A percentile compares a stretch with the other conserved stretches of the same genome.
Evolutionary conservation across 768 basidiomycete genomes (phyloP).

Genomic region (Tephrocybe sp.): DNA sequence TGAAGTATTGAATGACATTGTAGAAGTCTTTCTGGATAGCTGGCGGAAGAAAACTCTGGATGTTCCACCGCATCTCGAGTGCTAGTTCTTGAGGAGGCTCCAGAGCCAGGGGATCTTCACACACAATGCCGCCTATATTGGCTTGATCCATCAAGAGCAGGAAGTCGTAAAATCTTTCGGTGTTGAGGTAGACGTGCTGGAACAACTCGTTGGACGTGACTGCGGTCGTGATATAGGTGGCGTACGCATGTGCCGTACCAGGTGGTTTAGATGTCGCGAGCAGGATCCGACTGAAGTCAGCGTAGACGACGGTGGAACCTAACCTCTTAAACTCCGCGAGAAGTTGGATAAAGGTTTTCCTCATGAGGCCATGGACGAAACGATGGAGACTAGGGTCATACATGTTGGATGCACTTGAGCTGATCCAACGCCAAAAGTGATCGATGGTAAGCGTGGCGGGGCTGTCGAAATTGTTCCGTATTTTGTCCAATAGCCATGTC

Average conservation of each 20-base stretch:
- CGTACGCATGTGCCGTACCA: slow-evolving; percentile 92
- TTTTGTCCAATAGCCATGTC: slow-evolving; percentile 86
- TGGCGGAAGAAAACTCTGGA: slow-evolving; percentile 83
- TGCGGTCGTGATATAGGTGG: slow-evolving; percentile 91
- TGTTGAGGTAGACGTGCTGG: slow-evolving; percentile 85
- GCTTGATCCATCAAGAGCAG: slow-evolving; percentile 94
- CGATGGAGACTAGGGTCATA: slow-evolving; percentile 92
- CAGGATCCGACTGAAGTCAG: slow-evolving; percentile 88
- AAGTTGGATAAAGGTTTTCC: slow-evolving; percentile 96
- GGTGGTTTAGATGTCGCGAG: slow-evolving; percentile 96
- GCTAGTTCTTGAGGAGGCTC: slow-evolving; percentile 69
- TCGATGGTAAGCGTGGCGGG: slow-evolving; percentile 75
- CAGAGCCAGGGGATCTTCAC: slow-evolving; percentile 70
- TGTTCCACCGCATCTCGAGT: slow-evolving; percentile 91
- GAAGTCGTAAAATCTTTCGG: slow-evolving; percentile 91
- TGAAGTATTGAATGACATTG: slow-evolving; percentile 73
- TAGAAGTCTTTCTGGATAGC: slow-evolving; percentile 80
- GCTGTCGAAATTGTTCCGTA: slow-evolving; percentile 63
- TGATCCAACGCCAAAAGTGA: slow-evolving; percentile 98
- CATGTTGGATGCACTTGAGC: slow-evolving; percentile 79
- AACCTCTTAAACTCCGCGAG: slow-evolving; percentile 95
- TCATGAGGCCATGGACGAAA: slow-evolving; percentile 94
- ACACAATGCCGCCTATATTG: slow-evolving; percentile 89
- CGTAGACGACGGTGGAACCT: slow-evolving; percentile 90
- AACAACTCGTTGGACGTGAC: slow-evolving; percentile 95